Evolutionary conservation across 495 filamentous ascomycete genomes (phyloP).

Genomic region (Penicillium paxilli): DNA sequence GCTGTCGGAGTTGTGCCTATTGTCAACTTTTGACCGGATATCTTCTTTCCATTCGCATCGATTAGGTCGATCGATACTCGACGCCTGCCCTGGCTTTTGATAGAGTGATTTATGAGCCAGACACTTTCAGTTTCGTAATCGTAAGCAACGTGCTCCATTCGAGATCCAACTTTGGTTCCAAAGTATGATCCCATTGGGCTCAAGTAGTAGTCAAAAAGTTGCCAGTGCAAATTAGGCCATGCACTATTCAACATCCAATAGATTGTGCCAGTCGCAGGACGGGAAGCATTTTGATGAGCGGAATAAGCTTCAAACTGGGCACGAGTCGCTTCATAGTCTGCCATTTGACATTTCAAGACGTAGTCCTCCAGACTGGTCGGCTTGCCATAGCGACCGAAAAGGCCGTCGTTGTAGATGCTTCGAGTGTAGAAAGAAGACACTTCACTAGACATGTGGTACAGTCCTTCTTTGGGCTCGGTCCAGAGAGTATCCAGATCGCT

Average conservation of each 20-base stretch:
- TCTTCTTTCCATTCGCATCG: conserved; percentile 41
- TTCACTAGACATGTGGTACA: conserved; percentile 61
- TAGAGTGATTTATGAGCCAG: conserved; percentile 57
- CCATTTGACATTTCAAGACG: conserved; percentile 53
- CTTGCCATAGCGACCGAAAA: conserved; percentile 54
- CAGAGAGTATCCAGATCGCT: conserved; percentile 55
- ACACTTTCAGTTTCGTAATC: conserved; percentile 47
- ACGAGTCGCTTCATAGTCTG: conserved; percentile 64
- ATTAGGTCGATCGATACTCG: conserved; percentile 49
- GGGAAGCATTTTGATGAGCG: conserved; percentile 47
- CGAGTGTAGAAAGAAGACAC: conserved; percentile 55
- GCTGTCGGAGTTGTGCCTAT: conserved; percentile 20
- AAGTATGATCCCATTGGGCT: conserved; percentile 59
- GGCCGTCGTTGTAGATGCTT: conserved; percentile 54
- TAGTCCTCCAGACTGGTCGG: conserved; percentile 57
- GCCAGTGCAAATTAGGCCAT: conserved; percentile 67
- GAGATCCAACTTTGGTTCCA: conserved; percentile 53
- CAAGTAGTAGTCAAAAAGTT: conserved; percentile 65
- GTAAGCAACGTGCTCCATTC: conserved; percentile 58
- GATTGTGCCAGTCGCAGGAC: conserved; percentile 59
- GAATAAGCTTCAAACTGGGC: conserved; percentile 60
- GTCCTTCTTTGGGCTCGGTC: conserved; percentile 49
- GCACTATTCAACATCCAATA: conserved; percentile 73
- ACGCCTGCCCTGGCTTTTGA: conserved; percentile 42
- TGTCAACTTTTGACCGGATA: conserved; percentile 28